Evolutionary conservation across 306 rosid species (phyloP).

Genomic region (Cicer pinnatifidum): DNA sequence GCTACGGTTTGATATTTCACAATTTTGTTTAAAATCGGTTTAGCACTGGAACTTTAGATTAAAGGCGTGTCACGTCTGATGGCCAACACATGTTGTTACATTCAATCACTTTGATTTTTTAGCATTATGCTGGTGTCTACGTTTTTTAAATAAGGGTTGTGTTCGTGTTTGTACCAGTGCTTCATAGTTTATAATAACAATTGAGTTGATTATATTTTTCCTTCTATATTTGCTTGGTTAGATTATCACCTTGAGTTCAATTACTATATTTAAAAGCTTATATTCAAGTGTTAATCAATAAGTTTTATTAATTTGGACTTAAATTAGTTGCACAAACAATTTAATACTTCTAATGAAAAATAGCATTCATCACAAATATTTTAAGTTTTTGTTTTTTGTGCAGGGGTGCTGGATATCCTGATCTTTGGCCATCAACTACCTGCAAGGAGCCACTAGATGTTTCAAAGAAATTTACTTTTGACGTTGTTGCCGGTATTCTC

Average conservation of each 20-base stretch:
- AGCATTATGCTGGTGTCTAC: neutral
- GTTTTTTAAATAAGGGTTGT: neutral
- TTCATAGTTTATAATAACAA: neutral
- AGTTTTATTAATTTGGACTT: neutral
- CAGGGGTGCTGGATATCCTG: constrained; percentile 97
- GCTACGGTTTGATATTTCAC: constrained; percentile 21
- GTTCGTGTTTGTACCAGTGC: neutral
- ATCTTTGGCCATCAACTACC: constrained; percentile 89
- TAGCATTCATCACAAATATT: constrained; percentile 3
- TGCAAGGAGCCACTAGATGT: constrained; percentile 94
- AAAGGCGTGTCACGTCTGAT: neutral
- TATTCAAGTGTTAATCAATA: constrained; percentile 14
- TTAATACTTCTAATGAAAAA: constrained; percentile 23
- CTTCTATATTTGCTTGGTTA: constrained; percentile 34
- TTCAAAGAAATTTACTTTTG: constrained; percentile 78
- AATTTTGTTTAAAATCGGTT: constrained; percentile 19
- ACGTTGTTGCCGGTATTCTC: constrained; percentile 83
- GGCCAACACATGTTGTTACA: neutral
- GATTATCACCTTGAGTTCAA: constrained; percentile 17
- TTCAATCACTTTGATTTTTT: neutral
- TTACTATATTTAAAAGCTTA: constrained; percentile 4
- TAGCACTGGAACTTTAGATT: neutral
- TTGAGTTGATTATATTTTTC: constrained; percentile 29
- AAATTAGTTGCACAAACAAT: constrained; percentile 7
- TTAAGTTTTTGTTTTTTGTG: constrained; percentile 19